Conservation (phyloP, 306 rosid species). For the Dryas octopetala region DNA sequence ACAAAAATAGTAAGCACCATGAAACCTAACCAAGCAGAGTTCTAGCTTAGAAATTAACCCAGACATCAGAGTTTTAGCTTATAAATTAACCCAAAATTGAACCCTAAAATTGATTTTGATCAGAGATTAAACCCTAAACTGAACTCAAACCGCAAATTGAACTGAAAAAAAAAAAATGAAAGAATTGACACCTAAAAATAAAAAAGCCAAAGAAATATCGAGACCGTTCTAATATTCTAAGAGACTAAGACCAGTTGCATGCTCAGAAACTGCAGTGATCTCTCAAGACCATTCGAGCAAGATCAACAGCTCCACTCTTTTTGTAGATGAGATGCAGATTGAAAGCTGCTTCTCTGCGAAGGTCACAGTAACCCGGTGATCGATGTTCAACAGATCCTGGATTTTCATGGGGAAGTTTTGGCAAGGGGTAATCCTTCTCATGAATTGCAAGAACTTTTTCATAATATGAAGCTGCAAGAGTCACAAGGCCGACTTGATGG, state of each 20-base stretch:
- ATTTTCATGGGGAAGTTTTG: constrained; percentile 65
- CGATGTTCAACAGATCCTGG: constrained; percentile 35
- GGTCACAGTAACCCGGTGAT: constrained; percentile 64
- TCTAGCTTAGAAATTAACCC: too few species aligned
- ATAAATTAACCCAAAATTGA: too few species aligned
- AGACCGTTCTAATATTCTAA: background rate
- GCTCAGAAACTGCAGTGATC: constrained; percentile 64
- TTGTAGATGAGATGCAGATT: constrained; percentile 85
- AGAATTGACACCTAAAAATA: too few species aligned
- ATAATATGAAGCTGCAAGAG: constrained; percentile 64
- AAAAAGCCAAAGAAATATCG: too few species aligned
- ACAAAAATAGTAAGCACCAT: too few species aligned
- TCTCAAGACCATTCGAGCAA: constrained; percentile 76
- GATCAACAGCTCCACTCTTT: constrained; percentile 84
- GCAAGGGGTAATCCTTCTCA: constrained; percentile 65
- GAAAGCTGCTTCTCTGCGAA: constrained; percentile 82
- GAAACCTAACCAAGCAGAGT: too few species aligned
- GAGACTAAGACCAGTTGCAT: background rate
- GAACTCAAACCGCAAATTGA: too few species aligned
- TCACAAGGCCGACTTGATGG: constrained; percentile 82
- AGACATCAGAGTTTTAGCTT: too few species aligned
- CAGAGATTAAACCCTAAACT: too few species aligned
- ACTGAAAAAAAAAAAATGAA: too few species aligned
- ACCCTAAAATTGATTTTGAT: too few species aligned
- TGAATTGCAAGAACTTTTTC: constrained; percentile 63